Evolutionary conservation across 371 early-diverging fungal genomes (phyloP).

Genomic region (Ordospora colligata): DNA sequence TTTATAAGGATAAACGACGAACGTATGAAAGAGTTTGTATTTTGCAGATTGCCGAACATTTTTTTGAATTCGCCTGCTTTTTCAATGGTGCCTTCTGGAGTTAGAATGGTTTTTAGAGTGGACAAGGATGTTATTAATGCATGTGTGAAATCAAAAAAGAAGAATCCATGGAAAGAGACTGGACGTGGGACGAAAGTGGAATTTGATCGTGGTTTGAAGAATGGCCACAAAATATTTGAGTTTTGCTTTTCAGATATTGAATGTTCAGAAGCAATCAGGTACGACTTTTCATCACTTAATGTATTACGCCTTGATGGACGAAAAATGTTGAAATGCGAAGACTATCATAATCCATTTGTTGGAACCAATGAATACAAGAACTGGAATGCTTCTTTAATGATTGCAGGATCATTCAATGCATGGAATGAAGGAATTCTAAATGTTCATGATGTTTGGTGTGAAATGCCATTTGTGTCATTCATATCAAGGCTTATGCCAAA

Average conservation of each 20-base stretch:
- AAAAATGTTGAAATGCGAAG: not conserved
- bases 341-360: not conserved
- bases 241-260: not conserved
- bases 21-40: not conserved
- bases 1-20: not conserved
- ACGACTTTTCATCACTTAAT: not conserved
- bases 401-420: not conserved
- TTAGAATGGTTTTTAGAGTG: not conserved
- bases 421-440: not conserved
- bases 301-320: too few relatives aligned
- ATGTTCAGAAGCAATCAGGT: not conserved
- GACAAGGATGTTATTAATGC: not conserved
- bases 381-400: not conserved
- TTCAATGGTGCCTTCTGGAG: not conserved
- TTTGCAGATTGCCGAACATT: not conserved
- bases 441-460: not conserved
- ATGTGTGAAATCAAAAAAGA: not conserved
- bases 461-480: not conserved
- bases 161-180: not conserved
- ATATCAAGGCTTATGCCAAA: not conserved
- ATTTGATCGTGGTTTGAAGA: too few relatives aligned
- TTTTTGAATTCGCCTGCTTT: not conserved
- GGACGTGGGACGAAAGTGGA: not conserved
- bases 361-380: not conserved
- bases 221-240: not conserved